Conservation (phyloP, 2,329 filamentous ascomycete species). For the Hortaea werneckii region DNA sequence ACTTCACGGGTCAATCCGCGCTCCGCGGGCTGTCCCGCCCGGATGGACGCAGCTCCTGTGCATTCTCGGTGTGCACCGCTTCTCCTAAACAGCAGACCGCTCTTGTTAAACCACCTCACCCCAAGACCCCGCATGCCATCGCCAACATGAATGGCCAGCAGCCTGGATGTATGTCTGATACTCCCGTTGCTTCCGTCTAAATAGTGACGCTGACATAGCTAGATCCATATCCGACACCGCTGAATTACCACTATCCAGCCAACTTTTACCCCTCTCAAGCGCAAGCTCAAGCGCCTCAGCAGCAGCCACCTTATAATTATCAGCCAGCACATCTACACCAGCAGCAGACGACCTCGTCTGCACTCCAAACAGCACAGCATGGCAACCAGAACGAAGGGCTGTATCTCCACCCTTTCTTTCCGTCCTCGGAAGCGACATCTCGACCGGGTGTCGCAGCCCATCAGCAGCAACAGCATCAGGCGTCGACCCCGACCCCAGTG, state of each 20-base stretch:
- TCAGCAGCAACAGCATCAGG: constrained; percentile 7
- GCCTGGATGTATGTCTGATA: neutral
- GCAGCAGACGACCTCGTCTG: neutral
- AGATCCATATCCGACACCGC: no score
- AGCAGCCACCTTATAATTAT: constrained; percentile 1
- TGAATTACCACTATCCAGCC: constrained; percentile 1
- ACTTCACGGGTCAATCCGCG: no score
- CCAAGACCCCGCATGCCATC: neutral
- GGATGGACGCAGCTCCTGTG: no score
- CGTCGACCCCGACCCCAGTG: constrained; percentile 2
- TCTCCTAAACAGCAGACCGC: neutral
- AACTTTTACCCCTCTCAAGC: neutral
- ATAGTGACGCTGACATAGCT: no score
- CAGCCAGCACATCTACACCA: constrained; percentile 1
- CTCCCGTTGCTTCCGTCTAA: no score
- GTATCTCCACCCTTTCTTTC: constrained; percentile 1
- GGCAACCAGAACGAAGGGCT: constrained; percentile 4
- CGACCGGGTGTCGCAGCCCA: neutral
- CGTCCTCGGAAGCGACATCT: neutral
- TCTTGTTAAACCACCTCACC: neutral
- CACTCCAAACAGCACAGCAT: constrained; percentile 6
- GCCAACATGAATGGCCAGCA: neutral
- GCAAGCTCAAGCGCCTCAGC: neutral
- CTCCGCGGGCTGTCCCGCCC: no score
- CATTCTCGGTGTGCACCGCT: neutral